phyloP scores from a whole-genome alignment of 2,329 filamentous ascomycete genomes.

The Hymenoscyphus scutula region DNA sequence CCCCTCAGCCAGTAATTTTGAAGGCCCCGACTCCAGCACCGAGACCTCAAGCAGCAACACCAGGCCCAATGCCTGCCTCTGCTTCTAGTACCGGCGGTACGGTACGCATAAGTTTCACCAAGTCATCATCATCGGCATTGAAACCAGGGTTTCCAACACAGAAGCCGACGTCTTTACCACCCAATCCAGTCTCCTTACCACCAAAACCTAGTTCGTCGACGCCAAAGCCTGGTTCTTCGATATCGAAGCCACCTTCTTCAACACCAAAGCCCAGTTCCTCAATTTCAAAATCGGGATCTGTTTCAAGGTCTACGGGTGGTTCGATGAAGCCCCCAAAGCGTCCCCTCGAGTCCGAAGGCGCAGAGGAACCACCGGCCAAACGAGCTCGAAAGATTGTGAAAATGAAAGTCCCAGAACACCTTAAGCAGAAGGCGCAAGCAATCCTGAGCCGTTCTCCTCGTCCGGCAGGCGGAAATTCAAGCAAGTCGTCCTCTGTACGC shows the following conservation, averaged over 20 bases:
- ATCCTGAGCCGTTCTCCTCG: conserved; percentile 25
- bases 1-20: neutral
- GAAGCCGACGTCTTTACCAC: neutral
- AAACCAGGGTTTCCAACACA: neutral
- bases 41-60: neutral
- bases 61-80: neutral
- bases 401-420: conserved; percentile 18
- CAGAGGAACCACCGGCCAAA: conserved; percentile 11
- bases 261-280: neutral
- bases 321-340: conserved; percentile 17
- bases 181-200: neutral
- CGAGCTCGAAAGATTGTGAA: conserved; percentile 23
- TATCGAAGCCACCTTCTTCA: neutral
- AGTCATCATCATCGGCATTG: neutral
- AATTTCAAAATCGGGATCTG: neutral
- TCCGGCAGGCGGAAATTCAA: conserved; percentile 12
- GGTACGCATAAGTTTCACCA: conserved; percentile 7
- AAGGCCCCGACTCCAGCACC: conserved; percentile 2
- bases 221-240: neutral
- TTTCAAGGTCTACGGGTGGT: neutral
- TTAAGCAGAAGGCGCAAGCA: conserved; percentile 12
- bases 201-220: neutral
- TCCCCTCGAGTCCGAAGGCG: conserved; percentile 12
- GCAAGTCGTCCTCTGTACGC: conserved; percentile 18
- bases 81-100: neutral